These are phyloP conservation scores for Leptodontidium sp. DNA, from an alignment of 2,329 filamentous ascomycete genomes.

Conservation along the genomic window DNA sequence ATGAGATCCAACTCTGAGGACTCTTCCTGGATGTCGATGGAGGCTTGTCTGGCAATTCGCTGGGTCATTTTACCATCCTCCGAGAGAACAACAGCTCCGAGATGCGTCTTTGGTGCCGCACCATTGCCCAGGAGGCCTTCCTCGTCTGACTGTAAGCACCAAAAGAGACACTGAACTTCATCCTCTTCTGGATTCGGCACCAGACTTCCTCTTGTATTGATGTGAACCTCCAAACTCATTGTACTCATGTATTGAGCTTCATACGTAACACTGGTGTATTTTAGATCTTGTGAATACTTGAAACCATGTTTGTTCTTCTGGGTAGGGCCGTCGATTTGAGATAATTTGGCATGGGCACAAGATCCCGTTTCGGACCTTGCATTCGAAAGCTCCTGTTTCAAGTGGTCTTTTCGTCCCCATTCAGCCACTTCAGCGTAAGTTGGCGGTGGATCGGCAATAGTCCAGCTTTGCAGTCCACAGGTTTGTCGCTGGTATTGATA, in stretches of 20 bases:
- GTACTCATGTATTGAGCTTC: conserved; percentile 95
- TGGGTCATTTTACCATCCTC: conserved; percentile 65
- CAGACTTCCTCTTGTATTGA: conserved; percentile 83
- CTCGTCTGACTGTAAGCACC: conserved; percentile 84
- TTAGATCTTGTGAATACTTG: conserved; percentile 82
- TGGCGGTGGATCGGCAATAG: conserved; percentile 76
- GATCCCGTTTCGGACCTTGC: conserved; percentile 21
- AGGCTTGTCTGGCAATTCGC: conserved; percentile 68
- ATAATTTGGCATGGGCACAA: conserved; percentile 57
- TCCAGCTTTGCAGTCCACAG: conserved; percentile 78
- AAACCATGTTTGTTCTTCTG: conserved; percentile 83
- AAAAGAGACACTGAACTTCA: conserved; percentile 87
- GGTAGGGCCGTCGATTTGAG: conserved; percentile 89
- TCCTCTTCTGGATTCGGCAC: conserved; percentile 91
- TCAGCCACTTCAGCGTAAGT: conserved; percentile 70
- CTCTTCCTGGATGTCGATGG: conserved; percentile 76
- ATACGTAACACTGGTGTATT: conserved; percentile 79
- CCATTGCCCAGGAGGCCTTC: conserved; percentile 59
- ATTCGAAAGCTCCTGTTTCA: conserved; percentile 20
- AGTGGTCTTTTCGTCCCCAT: conserved; percentile 65
- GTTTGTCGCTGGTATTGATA: conserved; percentile 61
- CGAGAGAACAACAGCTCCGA: conserved; percentile 78
- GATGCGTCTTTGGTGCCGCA: conserved; percentile 58
- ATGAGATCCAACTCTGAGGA: conserved; percentile 84
- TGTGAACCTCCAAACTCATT: conserved; percentile 92